phyloP scores from a whole-genome alignment of 805 yeast species.

The Starmerella gropengiesseri region DNA sequence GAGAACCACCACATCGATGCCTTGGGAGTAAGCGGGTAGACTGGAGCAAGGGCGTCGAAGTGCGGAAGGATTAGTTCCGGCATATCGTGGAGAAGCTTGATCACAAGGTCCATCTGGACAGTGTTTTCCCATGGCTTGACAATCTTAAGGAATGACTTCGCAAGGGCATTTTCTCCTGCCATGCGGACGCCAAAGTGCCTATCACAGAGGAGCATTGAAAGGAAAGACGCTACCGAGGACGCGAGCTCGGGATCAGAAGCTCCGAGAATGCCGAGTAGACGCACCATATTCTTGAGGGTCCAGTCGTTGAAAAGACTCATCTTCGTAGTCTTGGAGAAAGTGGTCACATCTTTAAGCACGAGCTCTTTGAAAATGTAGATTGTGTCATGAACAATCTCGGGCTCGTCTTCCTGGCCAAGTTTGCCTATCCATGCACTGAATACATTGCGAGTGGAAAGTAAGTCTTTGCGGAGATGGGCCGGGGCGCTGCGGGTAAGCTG shows the following conservation, averaged over 20 bases:
- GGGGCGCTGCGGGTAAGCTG: constrained; percentile 40
- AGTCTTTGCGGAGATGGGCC: constrained; percentile 51
- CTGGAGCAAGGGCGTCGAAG: constrained; percentile 22
- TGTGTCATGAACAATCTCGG: constrained; percentile 34
- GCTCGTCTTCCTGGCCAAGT: constrained; percentile 43
- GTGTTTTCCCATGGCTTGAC: constrained; percentile 77
- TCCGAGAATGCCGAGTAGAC: constrained; percentile 36
- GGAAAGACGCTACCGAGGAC: constrained; percentile 35
- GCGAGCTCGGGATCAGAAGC: constrained; percentile 27
- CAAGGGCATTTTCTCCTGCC: constrained; percentile 48
- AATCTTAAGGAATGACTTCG: constrained; percentile 49
- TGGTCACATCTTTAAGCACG: constrained; percentile 46
- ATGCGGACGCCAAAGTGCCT: constrained; percentile 26
- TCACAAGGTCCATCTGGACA: constrained; percentile 45
- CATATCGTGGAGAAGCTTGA: constrained; percentile 40
- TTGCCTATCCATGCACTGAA: constrained; percentile 59
- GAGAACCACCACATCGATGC: constrained; percentile 76
- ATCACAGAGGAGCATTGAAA: constrained; percentile 42
- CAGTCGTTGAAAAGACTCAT: constrained; percentile 70
- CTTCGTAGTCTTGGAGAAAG: constrained; percentile 56
- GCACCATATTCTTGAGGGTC: constrained; percentile 47
- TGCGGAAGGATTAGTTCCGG: constrained; percentile 72
- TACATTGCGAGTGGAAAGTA: constrained; percentile 45
- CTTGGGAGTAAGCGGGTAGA: constrained; percentile 57
- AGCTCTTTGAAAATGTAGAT: constrained; percentile 39